phyloP scores from a whole-genome alignment of 495 filamentous ascomycete genomes.

The Clohesyomyces aquaticus region DNA sequence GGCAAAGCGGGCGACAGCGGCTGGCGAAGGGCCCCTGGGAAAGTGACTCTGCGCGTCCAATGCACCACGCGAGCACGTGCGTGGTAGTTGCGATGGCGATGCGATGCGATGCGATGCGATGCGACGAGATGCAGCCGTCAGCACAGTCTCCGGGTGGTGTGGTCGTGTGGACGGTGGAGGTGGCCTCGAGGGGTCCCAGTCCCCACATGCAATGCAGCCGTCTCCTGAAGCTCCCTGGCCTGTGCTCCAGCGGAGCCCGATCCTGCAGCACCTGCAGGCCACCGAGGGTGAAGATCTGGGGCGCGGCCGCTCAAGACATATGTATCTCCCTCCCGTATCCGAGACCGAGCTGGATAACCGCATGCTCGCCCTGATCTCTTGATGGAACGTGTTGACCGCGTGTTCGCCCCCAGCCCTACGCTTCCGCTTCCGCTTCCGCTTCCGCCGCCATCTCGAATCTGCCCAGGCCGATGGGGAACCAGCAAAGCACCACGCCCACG shows the following conservation, averaged over 20 bases:
- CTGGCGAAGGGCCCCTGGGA: no score
- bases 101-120: no score
- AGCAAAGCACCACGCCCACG: constrained; percentile 19
- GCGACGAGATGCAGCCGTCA: no score
- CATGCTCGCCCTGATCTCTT: background rate
- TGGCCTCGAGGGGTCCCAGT: no score
- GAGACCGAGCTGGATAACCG: background rate
- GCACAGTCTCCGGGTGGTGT: no score
- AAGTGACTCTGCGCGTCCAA: no score
- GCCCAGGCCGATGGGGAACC: constrained; percentile 36
- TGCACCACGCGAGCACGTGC: no score
- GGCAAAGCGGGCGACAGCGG: background rate
- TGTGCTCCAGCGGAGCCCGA: background rate
- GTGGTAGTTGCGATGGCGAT: no score
- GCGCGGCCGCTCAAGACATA: background rate
- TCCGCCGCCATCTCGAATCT: background rate
- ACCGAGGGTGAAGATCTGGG: constrained; percentile 2
- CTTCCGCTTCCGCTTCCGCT: background rate
- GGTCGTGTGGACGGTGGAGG: no score
- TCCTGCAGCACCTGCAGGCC: no score
- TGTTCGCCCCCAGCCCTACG: constrained; percentile 9
- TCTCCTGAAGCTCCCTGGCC: background rate
- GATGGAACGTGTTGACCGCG: background rate
- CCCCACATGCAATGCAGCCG: background rate
- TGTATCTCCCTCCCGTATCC: background rate